Conservation (phyloP, 805 yeast species). For the Suhomyces emberorum region DNA sequence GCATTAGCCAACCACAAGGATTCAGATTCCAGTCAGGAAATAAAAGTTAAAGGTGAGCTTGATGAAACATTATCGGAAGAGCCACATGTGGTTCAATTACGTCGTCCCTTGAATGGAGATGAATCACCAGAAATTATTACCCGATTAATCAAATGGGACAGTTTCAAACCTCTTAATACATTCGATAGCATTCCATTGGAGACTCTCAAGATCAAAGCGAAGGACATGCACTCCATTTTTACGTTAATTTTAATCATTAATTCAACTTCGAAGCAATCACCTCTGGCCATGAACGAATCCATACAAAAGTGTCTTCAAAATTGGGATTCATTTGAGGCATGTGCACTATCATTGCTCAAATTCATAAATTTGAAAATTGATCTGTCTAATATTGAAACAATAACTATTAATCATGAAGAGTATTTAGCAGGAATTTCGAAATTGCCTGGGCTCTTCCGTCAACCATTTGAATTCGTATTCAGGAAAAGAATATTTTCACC, state of each 20-base stretch:
- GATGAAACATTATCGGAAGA: not conserved
- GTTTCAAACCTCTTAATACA: constrained; percentile 34
- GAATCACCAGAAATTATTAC: constrained; percentile 11
- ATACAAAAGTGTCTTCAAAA: constrained; percentile 8
- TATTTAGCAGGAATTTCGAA: constrained; percentile 15
- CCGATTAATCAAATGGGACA: constrained; percentile 24
- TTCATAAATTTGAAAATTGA: constrained; percentile 45
- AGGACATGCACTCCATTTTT: constrained; percentile 41
- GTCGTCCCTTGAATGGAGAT: constrained; percentile 6
- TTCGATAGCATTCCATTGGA: constrained; percentile 45
- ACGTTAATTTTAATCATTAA: constrained; percentile 48
- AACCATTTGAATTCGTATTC: constrained; percentile 18
- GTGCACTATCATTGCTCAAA: constrained; percentile 46
- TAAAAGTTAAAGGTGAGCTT: not conserved
- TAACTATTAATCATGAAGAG: constrained; percentile 14
- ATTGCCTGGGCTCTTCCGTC: constrained; percentile 16
- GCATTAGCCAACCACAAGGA: constrained; percentile 3
- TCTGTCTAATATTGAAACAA: constrained; percentile 13
- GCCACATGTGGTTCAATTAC: not conserved
- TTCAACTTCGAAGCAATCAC: constrained; percentile 20
- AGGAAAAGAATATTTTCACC: constrained; percentile 32
- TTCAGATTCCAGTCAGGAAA: not conserved
- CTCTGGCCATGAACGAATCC: not conserved
- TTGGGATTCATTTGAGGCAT: constrained; percentile 43
- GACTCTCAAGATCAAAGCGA: constrained; percentile 35